Base-by-base conservation (phyloP, 1,284 basidiomycete genomes). In the Pseudozyma tsukubaensis region DNA sequence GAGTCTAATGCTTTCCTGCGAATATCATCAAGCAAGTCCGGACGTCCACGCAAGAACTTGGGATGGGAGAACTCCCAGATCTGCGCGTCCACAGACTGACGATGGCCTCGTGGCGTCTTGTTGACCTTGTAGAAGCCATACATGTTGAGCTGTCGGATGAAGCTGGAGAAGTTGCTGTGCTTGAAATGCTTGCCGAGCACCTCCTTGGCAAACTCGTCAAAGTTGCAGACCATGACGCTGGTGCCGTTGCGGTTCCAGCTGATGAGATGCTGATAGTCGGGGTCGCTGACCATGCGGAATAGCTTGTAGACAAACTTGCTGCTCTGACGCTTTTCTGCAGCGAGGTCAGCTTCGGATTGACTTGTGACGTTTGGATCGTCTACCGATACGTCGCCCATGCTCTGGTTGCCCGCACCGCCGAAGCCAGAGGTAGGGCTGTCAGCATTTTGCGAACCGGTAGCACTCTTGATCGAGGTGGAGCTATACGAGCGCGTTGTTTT, bases 121-220 rank as follows among this genome's bases (percentile, higher is more conserved):
- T 83, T 84, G 62, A 81, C 79, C 64, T 85, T 85, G 64, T 84
- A 82, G 56, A 84, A 82, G 56, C 78, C 85, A 60, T 82, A 80
- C 92, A 94, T 94, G 86, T 94, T 94, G 56, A 94, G 88, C 83
- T 94, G 93, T 56, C 92, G 90, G 52, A 94, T 92, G 84, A 94
- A 94, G 79, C 91, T 92, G 29, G 92, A 92, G 85, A 94, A 94
- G 91, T 94, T 85, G 68, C 80, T 84, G 63, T 85, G 85, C 72
- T 85, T 85, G 59, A 85, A 85, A 55, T 85, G 84, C 60, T 85
- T 83, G 45, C 81, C 81, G n/a, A 85, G 70, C 21, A 85, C 84
- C 45, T 78, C 75, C 61, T 77, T 81, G 24, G 80, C 72, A 43
- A 84, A 84, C 24, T 83, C 83, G 60, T 80, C 77, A 61, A 82